Base-by-base conservation (phyloP, 192 early-diverging fungal genomes). In the Podila epicladia region DNA sequence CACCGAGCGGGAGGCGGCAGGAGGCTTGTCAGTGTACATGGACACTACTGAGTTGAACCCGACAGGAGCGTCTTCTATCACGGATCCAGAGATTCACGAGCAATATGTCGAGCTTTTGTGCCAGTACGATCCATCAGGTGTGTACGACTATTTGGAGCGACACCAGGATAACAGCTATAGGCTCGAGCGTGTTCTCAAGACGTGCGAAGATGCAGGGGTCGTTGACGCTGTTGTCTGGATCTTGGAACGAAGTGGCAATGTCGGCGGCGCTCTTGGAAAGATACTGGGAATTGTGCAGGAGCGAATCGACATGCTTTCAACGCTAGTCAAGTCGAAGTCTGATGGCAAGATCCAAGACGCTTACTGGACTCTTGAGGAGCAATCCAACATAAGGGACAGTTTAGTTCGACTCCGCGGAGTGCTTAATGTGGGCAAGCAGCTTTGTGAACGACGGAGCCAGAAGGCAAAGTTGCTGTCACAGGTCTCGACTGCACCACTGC, bases 221-320 rank as follows among this genome's bases (percentile, higher is more conserved):
- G 84, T 90, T 22, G 89, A 90, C 33, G 86, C 89, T 1, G 86
- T 87, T 6, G 87, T 90, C 11, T 90, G 89, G 87, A 87, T 90
- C n/a, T 72, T 89, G 78, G 87, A 90, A 58, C 82, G 73, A 33
- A 87, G 75, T 29, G 89, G 89, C 13, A 84, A 90, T 63, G 83
- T 86, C 0, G 67, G 82, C 29, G 89, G 86, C 11, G 89, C 89
- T 4, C 69, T 90, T 22, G 65, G 80, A 31, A 90, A 88, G 62
- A 82, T 90, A 50, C 67, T 90, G 20, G 84, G 86, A 51, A 85
- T 90, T 57, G 87, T 86, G 9, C 77, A 82, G 64, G 89, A 87
- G 29, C 82, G 85, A 32, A 85, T 83, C 26, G 57, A 75, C 9
- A 73, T 76, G 26, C 67, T 90, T 17, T 62, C 87, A 49, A 41